Evolutionary conservation across 495 filamentous ascomycete species (phyloP).

Genomic region (Hyaloscypha hepaticicola): DNA sequence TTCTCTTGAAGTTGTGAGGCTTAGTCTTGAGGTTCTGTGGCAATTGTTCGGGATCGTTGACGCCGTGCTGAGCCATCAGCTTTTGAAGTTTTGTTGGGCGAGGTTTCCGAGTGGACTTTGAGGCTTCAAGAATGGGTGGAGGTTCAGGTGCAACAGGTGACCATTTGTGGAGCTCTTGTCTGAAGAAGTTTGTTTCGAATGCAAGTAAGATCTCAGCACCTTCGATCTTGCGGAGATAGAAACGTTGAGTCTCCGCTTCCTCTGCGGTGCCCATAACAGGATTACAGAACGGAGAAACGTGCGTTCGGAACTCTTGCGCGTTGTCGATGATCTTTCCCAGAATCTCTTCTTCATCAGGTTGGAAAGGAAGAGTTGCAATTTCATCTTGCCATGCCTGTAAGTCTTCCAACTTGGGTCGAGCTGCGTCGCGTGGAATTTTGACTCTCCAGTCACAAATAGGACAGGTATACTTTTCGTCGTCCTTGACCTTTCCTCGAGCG

Average conservation of each 20-base stretch:
- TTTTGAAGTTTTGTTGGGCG: conserved; percentile 97
- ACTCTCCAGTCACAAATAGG: conserved; percentile 97
- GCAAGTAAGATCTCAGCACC: conserved; percentile 92
- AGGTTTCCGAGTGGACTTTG: conserved; percentile 93
- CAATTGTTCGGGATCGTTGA: conserved; percentile 84
- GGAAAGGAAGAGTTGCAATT: conserved; percentile 81
- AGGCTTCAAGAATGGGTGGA: conserved; percentile 79
- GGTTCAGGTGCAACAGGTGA: conserved; percentile 83
- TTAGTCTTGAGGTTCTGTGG: conserved; percentile 78
- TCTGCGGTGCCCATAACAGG: conserved; percentile 75
- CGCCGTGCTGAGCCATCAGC: conserved; percentile 81
- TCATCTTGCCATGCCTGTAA: conserved; percentile 85
- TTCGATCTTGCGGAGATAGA: conserved; percentile 97
- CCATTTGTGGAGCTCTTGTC: conserved; percentile 95
- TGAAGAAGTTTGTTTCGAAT: conserved; percentile 95
- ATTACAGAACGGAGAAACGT: conserved; percentile 77
- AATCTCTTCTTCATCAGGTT: conserved; percentile 89
- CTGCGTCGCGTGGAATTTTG: conserved; percentile 97
- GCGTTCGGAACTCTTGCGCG: conserved; percentile 79
- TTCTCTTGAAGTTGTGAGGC: conserved; percentile 61
- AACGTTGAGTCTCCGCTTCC: conserved; percentile 88
- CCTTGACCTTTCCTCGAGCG: conserved; percentile 93
- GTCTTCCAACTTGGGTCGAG: conserved; percentile 93
- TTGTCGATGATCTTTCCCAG: conserved; percentile 81
- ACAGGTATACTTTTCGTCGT: conserved; percentile 97